Conservation (phyloP, 768 basidiomycete species). For the Suillus tomentosus region DNA sequence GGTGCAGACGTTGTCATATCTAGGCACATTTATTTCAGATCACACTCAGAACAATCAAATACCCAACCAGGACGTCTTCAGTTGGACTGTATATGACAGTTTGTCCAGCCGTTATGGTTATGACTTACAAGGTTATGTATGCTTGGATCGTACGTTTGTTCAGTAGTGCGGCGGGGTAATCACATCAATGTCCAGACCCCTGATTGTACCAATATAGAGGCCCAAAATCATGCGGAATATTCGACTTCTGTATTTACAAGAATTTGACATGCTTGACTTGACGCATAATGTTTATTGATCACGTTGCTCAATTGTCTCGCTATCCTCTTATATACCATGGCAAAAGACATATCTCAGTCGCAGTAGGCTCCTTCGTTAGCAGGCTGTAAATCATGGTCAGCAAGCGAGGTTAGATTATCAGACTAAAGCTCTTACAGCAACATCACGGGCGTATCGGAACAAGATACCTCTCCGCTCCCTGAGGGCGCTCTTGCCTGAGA, state of each 20-base stretch:
- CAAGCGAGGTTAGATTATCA: background rate
- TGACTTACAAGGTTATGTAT: background rate
- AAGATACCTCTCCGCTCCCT: slow-evolving; percentile 76
- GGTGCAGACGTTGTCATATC: too few relatives aligned
- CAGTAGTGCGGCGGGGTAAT: background rate
- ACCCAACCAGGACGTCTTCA: background rate
- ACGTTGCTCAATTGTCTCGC: background rate
- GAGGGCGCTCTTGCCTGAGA: slow-evolving; percentile 59
- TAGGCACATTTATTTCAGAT: too few relatives aligned
- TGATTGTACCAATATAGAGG: background rate
- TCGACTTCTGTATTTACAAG: background rate
- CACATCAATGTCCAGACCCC: background rate
- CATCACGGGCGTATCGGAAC: slow-evolving; percentile 81
- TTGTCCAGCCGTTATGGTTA: background rate
- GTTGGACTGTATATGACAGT: too few relatives aligned
- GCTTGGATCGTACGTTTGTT: background rate
- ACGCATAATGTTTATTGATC: background rate
- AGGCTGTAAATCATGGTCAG: slow-evolving; percentile 47
- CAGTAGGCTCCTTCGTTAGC: slow-evolving; percentile 83
- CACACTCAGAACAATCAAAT: background rate
- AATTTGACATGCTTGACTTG: background rate
- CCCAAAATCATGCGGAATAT: background rate
- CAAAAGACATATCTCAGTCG: slow-evolving; percentile 51
- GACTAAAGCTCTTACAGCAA: slow-evolving; percentile 63
- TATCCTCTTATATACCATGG: background rate